Evolutionary conservation across 345 rosid species (phyloP).

Genomic region (Rhizophora apiculata): DNA sequence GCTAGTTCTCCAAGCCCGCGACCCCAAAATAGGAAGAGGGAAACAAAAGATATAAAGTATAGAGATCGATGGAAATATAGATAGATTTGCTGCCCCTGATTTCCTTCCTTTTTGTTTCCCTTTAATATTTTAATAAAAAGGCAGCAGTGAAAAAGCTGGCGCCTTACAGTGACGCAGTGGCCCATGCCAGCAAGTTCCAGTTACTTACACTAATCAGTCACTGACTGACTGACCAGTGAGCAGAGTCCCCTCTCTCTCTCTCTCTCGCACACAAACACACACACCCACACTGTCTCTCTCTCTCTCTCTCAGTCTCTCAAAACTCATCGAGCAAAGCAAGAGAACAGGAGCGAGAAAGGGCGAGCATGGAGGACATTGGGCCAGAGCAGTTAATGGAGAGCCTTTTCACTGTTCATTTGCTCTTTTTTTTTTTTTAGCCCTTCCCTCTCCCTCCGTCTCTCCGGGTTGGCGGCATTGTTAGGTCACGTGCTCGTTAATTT

Average conservation of each 20-base stretch:
- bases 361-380: neutral
- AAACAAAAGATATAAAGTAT: neutral
- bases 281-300: neutral
- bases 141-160: slow-evolving; percentile 10
- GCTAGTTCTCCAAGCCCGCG: neutral
- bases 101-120: too few relatives aligned
- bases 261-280: too few relatives aligned
- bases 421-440: neutral
- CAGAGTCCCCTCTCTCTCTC: neutral
- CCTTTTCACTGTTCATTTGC: neutral
- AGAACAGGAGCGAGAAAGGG: neutral
- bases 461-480: too few relatives aligned
- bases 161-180: slow-evolving; percentile 10
- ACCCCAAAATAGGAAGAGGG: neutral
- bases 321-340: neutral
- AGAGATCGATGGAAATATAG: neutral
- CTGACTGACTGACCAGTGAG: neutral
- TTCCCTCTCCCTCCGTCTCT: too few relatives aligned
- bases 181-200: slow-evolving; percentile 16
- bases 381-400: neutral
- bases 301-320: neutral
- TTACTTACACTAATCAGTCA: neutral
- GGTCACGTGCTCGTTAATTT: too few relatives aligned
- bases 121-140: too few relatives aligned
- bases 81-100: neutral